Evolutionary conservation across 2,329 filamentous ascomycete genomes (phyloP).

Genomic region (Hypoxylon sp.): DNA sequence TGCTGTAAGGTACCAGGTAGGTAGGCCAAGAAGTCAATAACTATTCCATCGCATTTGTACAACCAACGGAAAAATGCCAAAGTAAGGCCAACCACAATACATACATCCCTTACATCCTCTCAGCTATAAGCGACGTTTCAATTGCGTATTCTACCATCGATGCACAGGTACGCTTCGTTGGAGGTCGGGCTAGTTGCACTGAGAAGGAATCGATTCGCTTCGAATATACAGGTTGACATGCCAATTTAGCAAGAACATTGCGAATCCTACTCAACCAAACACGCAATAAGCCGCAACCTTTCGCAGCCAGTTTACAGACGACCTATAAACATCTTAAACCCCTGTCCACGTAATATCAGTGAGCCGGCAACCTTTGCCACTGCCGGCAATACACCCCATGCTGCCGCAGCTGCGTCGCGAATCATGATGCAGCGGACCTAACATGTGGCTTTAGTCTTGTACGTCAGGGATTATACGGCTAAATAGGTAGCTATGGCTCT

Average conservation of each 20-base stretch:
- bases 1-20: not conserved
- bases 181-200: slow-evolving; percentile 22
- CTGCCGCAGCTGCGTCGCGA: slow-evolving; percentile 16
- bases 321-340: slow-evolving; percentile 29
- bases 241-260: slow-evolving; percentile 36
- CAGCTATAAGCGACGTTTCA: slow-evolving; percentile 17
- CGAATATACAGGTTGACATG: slow-evolving; percentile 4
- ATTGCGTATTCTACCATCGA: slow-evolving; percentile 9
- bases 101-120: not conserved
- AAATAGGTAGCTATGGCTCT: slow-evolving; percentile 42
- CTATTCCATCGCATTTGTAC: not conserved
- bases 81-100: not conserved
- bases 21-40: not conserved
- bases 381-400: slow-evolving; percentile 20
- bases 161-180: slow-evolving; percentile 10
- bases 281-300: slow-evolving; percentile 31
- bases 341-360: slow-evolving; percentile 28
- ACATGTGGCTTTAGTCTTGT: slow-evolving; percentile 34
- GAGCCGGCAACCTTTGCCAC: slow-evolving; percentile 19
- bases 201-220: slow-evolving; percentile 5
- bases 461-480: slow-evolving; percentile 32
- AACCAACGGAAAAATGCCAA: not conserved
- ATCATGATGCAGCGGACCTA: slow-evolving; percentile 23
- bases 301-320: slow-evolving; percentile 26
- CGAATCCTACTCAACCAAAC: slow-evolving; percentile 25